phyloP scores from a whole-genome alignment of 2,329 filamentous ascomycete species.

The Cladosporium austrohemisphaericum region DNA sequence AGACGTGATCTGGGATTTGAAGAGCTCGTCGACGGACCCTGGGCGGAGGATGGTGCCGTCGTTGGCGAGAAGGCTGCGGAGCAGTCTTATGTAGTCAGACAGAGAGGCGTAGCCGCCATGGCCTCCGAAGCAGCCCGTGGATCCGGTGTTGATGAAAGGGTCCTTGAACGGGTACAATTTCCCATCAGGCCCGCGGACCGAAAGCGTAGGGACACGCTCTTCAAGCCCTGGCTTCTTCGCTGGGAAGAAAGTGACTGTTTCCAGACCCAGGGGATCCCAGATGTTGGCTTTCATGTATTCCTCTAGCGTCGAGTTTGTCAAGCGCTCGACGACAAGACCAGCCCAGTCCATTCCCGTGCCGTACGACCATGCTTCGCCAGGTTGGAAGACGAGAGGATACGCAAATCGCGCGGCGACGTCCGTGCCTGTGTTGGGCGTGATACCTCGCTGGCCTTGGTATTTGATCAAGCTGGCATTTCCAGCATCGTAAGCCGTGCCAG shows the following conservation, averaged over 20 bases:
- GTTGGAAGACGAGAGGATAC: slow-evolving; percentile 50
- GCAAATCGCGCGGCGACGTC: slow-evolving; percentile 43
- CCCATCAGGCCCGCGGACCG: slow-evolving; percentile 21
- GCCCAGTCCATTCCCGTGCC: slow-evolving; percentile 51
- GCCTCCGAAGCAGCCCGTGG: slow-evolving; percentile 34
- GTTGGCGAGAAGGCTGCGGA: slow-evolving; percentile 47
- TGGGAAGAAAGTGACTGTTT: slow-evolving; percentile 31
- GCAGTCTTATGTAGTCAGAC: slow-evolving; percentile 43
- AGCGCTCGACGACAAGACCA: slow-evolving; percentile 48
- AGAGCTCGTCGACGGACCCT: slow-evolving; percentile 44
- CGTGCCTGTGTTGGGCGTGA: slow-evolving; percentile 14
- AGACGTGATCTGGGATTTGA: slow-evolving; percentile 44
- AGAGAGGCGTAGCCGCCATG: slow-evolving; percentile 33
- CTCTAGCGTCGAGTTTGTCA: slow-evolving; percentile 43
- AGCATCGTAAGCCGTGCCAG: slow-evolving; percentile 48
- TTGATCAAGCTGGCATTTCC: slow-evolving; percentile 33
- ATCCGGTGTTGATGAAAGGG: slow-evolving; percentile 23
- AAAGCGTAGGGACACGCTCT: slow-evolving; percentile 22
- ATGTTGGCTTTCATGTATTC: slow-evolving; percentile 46
- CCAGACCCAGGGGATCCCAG: slow-evolving; percentile 44
- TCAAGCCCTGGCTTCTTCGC: slow-evolving; percentile 19
- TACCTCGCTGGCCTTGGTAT: slow-evolving; percentile 19
- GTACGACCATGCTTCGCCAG: slow-evolving; percentile 52
- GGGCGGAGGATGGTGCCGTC: slow-evolving; percentile 48
- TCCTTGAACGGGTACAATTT: slow-evolving; percentile 19